Evolutionary conservation across 352 stramenopile species (phyloP).

Genomic region (Pythium scleroteichum): DNA sequence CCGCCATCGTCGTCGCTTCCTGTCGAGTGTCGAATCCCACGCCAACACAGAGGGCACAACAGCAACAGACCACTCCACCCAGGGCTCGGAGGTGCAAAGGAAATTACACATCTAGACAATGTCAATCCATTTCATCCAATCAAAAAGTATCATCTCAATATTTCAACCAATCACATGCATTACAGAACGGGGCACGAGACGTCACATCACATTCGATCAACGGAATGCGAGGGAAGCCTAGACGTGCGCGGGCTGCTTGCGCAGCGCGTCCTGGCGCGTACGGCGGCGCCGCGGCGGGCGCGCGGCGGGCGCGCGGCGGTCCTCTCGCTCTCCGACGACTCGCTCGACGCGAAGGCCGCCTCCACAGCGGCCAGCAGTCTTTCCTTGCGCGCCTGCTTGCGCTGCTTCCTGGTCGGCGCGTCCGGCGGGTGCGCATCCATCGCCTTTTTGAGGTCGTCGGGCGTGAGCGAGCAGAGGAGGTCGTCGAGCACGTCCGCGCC

Average conservation of each 20-base stretch:
- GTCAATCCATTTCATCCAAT: too few species aligned
- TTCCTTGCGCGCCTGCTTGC: background rate
- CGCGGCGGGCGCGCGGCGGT: background rate
- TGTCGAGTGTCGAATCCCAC: background rate
- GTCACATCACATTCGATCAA: too few species aligned
- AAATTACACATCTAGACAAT: too few species aligned
- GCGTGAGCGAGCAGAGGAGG: slow-evolving; percentile 6
- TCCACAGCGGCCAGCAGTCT: background rate
- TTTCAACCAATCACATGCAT: too few species aligned
- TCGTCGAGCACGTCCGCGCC: background rate
- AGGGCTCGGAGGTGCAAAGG: too few species aligned
- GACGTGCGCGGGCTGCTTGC: background rate
- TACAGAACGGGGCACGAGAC: too few species aligned
- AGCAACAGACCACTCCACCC: too few species aligned
- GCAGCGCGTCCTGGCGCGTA: background rate
- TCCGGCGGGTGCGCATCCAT: slow-evolving; percentile 7
- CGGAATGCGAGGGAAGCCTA: too few species aligned
- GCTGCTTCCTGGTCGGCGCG: background rate
- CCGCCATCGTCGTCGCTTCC: slow-evolving; percentile 1
- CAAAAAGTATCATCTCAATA: too few species aligned
- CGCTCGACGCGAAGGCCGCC: background rate
- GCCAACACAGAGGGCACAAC: too few species aligned
- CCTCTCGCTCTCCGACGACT: background rate
- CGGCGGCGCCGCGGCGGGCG: background rate
- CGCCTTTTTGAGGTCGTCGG: slow-evolving; percentile 1